Evolutionary conservation across 2,329 filamentous ascomycete genomes (phyloP).

Genomic region (Chrysosporium queenslandicum): DNA sequence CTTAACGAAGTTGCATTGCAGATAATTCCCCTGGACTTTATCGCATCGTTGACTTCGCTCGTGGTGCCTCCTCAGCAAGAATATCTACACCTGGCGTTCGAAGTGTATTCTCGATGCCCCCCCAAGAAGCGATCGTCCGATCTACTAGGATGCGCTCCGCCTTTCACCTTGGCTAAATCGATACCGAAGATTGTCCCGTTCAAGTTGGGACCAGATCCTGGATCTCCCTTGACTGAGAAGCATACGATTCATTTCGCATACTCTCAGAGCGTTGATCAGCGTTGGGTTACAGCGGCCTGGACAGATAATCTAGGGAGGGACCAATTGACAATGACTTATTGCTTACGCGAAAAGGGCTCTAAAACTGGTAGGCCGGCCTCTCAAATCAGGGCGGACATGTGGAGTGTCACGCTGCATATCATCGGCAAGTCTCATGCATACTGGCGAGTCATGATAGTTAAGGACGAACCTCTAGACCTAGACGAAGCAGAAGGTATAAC

Average conservation of each 20-base stretch:
- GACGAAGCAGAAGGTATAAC: conserved; percentile 42
- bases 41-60: conserved; percentile 44
- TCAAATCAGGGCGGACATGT: conserved; percentile 48
- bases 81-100: conserved; percentile 44
- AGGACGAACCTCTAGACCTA: conserved; percentile 42
- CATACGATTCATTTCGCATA: conserved; percentile 51
- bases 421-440: conserved; percentile 43
- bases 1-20: conserved; percentile 47
- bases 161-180: conserved; percentile 45
- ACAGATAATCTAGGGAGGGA: conserved; percentile 48
- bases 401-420: conserved; percentile 48
- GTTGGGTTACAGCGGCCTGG: conserved; percentile 53
- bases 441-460: conserved; percentile 49
- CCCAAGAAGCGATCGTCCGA: conserved; percentile 30
- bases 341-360: conserved; percentile 36
- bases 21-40: conserved; percentile 46
- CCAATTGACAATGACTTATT: conserved; percentile 46
- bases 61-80: conserved; percentile 42
- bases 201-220: conserved; percentile 43
- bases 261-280: conserved; percentile 45
- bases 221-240: conserved; percentile 48
- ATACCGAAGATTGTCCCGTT: conserved; percentile 48
- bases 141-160: conserved; percentile 42
- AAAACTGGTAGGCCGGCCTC: conserved; percentile 30
- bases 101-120: conserved; percentile 50